phyloP scores from a whole-genome alignment of 2,329 filamentous ascomycete genomes.

The Sphaerostilbella broomeana region DNA sequence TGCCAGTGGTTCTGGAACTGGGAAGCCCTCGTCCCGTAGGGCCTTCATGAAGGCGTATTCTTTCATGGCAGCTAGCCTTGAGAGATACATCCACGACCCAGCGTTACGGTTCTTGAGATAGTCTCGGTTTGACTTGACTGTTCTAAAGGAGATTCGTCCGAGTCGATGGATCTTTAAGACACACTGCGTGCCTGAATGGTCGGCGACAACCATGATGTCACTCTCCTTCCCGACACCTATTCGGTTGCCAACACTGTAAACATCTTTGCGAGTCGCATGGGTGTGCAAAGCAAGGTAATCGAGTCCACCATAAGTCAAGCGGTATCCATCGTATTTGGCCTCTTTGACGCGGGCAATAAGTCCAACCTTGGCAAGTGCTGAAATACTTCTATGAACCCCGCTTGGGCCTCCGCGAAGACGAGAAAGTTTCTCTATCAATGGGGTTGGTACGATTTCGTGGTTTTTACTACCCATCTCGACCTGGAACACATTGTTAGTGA shows the following conservation, averaged over 20 bases:
- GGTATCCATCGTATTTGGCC: conserved; percentile 94
- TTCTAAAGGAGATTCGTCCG: conserved; percentile 92
- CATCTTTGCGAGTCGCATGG: conserved; percentile 68
- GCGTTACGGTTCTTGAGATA: conserved; percentile 77
- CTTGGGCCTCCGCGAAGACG: conserved; percentile 70
- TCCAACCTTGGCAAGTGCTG: conserved; percentile 81
- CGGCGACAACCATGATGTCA: conserved; percentile 90
- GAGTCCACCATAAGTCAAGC: conserved; percentile 90
- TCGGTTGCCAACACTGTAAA: conserved; percentile 91
- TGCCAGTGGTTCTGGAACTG: conserved; percentile 78
- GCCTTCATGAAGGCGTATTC: conserved; percentile 94
- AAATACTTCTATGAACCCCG: conserved; percentile 81
- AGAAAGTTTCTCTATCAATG: conserved; percentile 77
- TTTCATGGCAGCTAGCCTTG: conserved; percentile 82
- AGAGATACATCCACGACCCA: conserved; percentile 98
- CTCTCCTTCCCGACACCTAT: conserved; percentile 97
- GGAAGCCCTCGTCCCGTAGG: conserved; percentile 74
- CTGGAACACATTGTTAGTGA: conserved; percentile 41
- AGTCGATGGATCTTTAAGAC: conserved; percentile 95
- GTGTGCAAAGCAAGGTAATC: conserved; percentile 96
- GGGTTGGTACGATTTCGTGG: conserved; percentile 91
- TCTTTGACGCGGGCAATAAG: conserved; percentile 92
- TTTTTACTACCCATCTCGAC: conserved; percentile 92
- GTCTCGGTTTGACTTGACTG: conserved; percentile 91
- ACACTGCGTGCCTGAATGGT: conserved; percentile 66